These are phyloP conservation scores for Talaromyces sp. DNA, from an alignment of 2,329 filamentous ascomycete species.

Conservation along the genomic window DNA sequence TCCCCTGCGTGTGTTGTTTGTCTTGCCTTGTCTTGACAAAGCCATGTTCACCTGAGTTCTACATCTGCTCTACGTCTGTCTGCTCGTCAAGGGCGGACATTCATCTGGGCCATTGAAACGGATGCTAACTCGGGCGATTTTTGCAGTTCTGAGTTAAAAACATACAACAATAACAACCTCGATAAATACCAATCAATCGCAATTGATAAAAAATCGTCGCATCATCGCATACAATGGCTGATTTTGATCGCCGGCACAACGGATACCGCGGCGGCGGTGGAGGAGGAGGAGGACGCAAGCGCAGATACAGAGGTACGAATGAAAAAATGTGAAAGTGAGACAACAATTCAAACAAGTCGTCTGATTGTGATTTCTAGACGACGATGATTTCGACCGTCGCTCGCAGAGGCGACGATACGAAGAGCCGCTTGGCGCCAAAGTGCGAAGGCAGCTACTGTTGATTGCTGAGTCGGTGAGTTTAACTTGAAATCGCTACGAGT, in stretches of 20 bases:
- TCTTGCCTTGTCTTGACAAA: no score
- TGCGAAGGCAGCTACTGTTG: constrained; percentile 72
- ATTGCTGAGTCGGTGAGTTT: constrained; percentile 67
- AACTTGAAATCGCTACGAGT: neutral
- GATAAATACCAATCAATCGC: neutral
- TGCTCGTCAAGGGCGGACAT: neutral
- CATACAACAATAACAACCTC: neutral
- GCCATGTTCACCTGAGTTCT: neutral
- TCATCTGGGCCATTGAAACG: neutral
- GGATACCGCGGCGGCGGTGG: constrained; percentile 37
- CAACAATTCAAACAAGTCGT: neutral
- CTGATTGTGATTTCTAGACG: constrained; percentile 48
- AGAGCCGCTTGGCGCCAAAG: constrained; percentile 64
- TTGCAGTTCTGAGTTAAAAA: neutral
- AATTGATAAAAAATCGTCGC: neutral
- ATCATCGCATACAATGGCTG: constrained; percentile 41
- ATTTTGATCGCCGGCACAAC: constrained; percentile 53
- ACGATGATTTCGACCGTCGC: constrained; percentile 71
- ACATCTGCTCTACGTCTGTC: neutral
- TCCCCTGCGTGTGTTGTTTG: neutral
- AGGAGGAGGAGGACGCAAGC: constrained; percentile 54
- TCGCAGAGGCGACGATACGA: constrained; percentile 70
- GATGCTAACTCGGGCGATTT: neutral
- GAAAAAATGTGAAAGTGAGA: no score
- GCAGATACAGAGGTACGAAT: constrained; percentile 68